Conservation (phyloP, 192 early-diverging fungal genomes). For the Neocallimastix lanati region DNA sequence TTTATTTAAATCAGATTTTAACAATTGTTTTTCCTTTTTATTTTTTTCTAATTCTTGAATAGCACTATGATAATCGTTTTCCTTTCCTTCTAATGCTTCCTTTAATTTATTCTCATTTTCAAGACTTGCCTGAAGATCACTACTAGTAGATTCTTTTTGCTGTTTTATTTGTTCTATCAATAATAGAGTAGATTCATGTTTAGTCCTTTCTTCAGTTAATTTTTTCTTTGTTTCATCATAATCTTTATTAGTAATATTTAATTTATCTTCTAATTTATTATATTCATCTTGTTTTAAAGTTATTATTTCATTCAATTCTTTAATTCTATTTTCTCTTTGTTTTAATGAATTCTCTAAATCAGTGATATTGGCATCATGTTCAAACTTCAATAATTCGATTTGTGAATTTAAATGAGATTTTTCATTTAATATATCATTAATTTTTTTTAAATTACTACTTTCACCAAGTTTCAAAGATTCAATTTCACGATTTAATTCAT, state of each 20-base stretch:
- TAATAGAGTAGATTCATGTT: not conserved
- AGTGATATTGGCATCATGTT: not conserved
- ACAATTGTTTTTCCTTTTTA: not conserved
- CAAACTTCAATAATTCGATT: not conserved
- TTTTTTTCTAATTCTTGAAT: not conserved
- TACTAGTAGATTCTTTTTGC: not conserved
- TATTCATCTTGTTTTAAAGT: not conserved
- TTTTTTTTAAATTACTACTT: not conserved
- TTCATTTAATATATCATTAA: not conserved
- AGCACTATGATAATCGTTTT: not conserved
- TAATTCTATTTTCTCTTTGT: not conserved
- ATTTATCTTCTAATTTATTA: not conserved
- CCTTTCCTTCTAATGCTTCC: not conserved
- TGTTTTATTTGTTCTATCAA: not conserved
- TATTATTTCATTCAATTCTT: not conserved
- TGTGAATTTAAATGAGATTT: not conserved
- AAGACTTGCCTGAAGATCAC: not conserved
- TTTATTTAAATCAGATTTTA: not conserved
- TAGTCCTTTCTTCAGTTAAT: not conserved
- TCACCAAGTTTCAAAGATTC: not conserved
- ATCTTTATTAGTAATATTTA: not conserved
- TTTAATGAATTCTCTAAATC: not conserved
- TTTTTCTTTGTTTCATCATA: not conserved
- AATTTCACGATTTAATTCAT: not conserved
- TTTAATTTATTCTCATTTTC: not conserved